Base-by-base conservation (phyloP, 2,329 filamentous ascomycete genomes). In the Claviceps maximensis region DNA sequence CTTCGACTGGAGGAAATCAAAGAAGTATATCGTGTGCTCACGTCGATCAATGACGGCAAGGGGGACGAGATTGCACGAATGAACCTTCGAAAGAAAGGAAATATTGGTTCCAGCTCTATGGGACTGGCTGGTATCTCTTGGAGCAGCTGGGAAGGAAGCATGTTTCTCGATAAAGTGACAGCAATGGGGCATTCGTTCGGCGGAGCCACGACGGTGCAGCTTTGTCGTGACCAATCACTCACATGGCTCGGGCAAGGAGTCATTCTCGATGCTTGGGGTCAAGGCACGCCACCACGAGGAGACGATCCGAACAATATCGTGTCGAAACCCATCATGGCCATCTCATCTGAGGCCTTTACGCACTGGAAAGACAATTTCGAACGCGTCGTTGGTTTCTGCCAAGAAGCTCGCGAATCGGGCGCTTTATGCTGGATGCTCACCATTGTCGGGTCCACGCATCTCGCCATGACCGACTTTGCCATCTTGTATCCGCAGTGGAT, bases 331-430 rank as follows among this genome's bases (percentile, higher is more conserved):
- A 61, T 86, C 8, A 70, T 86, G 6, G 78, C 77, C 3, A 80
- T 86, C 61, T 83, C 83, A 49, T 79, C 75, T 6, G 83, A 86
- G 63, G 82, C 80, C 0, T 86, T 86, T 67, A 84, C 84, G 72
- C 82, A 85, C 65, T 86, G 82, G 82, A 73, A 77, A 23, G 70
- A 74, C 2, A 86, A 85, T 56, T 83, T 83, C 60, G 67, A 78
- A 42, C 72, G 76, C 38, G 72, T 84, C 10, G 71, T 76, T 56
- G 68, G 71, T 0, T 68, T 86, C 17, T 78, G 80, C 62, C 67
- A 74, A 25, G 80, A 86, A 64, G 76, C 71, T 3, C 71, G 69
- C 41, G 69, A 71, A 10, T 69, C 72, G 9, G 71, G 71, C 12
- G 65, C 65, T 2, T 65, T 70, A 1, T 72, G 69, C 47, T 79